These are phyloP conservation scores for Boletus speciosus DNA, from an alignment of 768 basidiomycete genomes.

Conservation along the genomic window DNA sequence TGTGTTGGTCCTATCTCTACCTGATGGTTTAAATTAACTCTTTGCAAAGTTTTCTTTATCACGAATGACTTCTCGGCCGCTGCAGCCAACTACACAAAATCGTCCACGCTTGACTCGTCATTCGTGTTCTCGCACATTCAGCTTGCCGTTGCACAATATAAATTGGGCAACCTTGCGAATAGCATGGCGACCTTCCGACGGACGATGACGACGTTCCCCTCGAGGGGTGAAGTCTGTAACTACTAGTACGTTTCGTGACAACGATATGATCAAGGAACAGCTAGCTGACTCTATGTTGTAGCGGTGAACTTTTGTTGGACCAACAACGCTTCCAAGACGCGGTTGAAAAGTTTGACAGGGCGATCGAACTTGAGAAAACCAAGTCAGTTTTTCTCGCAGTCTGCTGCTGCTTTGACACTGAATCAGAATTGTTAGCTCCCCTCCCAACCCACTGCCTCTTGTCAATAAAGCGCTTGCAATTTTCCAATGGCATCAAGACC, in stretches of 20 bases:
- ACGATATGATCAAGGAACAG: background rate
- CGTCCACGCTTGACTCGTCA: conserved; percentile 75
- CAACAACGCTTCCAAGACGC: conserved; percentile 86
- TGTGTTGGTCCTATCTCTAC: conserved; percentile 24
- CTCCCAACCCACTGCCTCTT: conserved; percentile 82
- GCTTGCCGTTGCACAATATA: conserved; percentile 96
- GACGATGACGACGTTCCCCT: conserved; percentile 81
- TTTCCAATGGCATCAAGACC: conserved; percentile 95
- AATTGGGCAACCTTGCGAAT: conserved; percentile 69
- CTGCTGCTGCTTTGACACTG: background rate
- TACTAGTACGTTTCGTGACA: conserved; percentile 68
- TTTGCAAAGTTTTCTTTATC: conserved; percentile 78
- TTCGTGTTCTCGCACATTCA: conserved; percentile 99
- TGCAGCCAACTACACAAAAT: conserved; percentile 87
- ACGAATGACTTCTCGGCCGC: conserved; percentile 86
- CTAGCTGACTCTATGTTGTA: conserved; percentile 28
- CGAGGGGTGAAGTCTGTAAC: conserved; percentile 85
- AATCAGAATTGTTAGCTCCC: conserved; percentile 35
- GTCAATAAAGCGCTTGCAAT: conserved; percentile 98
- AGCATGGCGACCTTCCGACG: conserved; percentile 90
- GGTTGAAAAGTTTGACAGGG: conserved; percentile 88
- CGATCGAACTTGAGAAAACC: conserved; percentile 80
- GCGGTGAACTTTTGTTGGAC: conserved; percentile 92
- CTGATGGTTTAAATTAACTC: background rate
- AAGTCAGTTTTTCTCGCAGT: conserved; percentile 44